These are phyloP conservation scores for Ophiostoma tasmaniense DNA, from an alignment of 2,329 filamentous ascomycete species.

Conservation along the genomic window DNA sequence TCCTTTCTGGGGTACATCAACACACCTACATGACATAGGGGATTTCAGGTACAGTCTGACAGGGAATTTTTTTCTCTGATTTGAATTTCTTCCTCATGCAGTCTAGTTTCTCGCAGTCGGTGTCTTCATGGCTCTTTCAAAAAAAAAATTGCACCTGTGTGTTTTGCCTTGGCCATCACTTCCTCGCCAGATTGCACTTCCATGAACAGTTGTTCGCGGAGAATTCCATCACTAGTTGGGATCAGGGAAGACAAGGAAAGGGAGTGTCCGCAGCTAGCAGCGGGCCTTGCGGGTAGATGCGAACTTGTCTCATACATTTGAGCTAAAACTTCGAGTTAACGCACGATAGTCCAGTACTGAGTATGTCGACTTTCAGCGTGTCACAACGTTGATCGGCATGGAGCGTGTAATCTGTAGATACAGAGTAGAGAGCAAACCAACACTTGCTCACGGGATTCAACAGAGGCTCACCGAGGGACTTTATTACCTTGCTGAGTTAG, in stretches of 20 bases:
- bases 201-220: no score
- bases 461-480: not conserved
- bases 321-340: not conserved
- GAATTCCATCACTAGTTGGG: not conserved
- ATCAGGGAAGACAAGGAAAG: not conserved
- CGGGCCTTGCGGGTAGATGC: slow-evolving; percentile 4
- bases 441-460: not conserved
- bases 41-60: not conserved
- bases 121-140: no score
- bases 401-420: not conserved
- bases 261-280: slow-evolving; percentile 8
- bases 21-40: not conserved
- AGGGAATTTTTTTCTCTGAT: not conserved
- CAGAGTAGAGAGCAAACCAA: not conserved
- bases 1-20: not conserved
- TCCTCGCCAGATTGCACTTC: no score
- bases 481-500: not conserved
- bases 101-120: no score
- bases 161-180: no score
- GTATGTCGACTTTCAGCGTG: not conserved
- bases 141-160: no score
- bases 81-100: not conserved
- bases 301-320: not conserved
- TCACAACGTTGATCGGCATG: not conserved
- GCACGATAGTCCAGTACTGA: not conserved